Base-by-base conservation (phyloP, 192 early-diverging fungal genomes). In the Helicostylum pulchrum region DNA sequence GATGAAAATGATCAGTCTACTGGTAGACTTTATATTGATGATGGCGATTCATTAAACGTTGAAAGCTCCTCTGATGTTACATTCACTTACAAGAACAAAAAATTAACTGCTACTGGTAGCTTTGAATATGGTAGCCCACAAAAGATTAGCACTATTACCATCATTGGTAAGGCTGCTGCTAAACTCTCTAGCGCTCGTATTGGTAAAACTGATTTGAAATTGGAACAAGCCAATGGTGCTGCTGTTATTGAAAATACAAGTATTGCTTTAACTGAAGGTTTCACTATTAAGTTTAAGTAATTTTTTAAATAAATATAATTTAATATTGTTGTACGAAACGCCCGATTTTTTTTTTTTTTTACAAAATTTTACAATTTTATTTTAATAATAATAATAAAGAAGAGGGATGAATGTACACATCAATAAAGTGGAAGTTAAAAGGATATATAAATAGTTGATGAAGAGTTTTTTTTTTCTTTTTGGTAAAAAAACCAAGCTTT, bases 1-100 rank as follows among this genome's bases (percentile, higher is more conserved):
- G 83, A 86, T 58, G 53, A 70, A 5, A 17, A 57, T 5, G 79
- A 77, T 20, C 23, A 55, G 7, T 84, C 88, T 0, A 21, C 51
- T 5, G 88, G 88, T 5, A 67, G 75, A 53, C 60, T 87, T 9
- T 87, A 83, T 59, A 56, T 86, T 9, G 87, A 88, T 56, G 86
- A 90, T 61, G 88, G 88, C 14, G 73, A 82, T 21, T 78, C 77
- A n/a, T 48, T 83, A 14, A 49, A 74, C 21, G 62, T 56, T 20
- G 42, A 56, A 11, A n/a, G 30, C 19, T 64, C 69, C n/a, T 71
- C 69, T 44, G 32, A 43, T 50, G 65, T 71, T 32, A 26, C 52
- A 9, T 71, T 65, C 46, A 45, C 45, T 3, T 51, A 56, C 49
- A 44, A 61, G 12, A 39, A 71, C 8, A 55, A 55, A 21, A 58